Base-by-base conservation (phyloP, 495 filamentous ascomycete genomes). In the Trichocladium uniseriatum region DNA sequence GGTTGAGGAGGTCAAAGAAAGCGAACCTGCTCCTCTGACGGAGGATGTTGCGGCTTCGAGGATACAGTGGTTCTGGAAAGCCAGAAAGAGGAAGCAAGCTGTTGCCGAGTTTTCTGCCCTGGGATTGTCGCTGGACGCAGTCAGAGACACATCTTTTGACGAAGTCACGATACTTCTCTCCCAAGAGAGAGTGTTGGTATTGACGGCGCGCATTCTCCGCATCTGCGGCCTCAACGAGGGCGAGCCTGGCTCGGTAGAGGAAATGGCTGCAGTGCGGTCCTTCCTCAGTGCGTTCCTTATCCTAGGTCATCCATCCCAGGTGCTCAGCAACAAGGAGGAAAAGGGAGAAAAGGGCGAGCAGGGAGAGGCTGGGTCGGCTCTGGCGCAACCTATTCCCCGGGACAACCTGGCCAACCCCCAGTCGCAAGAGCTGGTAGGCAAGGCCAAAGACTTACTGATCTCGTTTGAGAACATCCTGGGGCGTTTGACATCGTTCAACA, bases 251-350 rank as follows among this genome's bases (percentile, higher is more conserved):
- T 79, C 82, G 0, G 71, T 87, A 39, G 79, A 82, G 40, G 82
- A 85, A 53, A 84, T 86, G 68, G 82, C 87, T 36, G 82, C 85
- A 8, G 83, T 90, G 20, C 79, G 90, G 57, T 95, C 84, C 4
- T 97, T 98, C 59, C 70, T 98, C 37, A 94, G 87, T 63, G 87
- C 88, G 35, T 97, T 87, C 68, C 72, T 98, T 16, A 94, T 98
- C 45, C 77, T 94, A 11, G 91, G 89, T 1, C 92, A 98, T 68
- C 89, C 94, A 1, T 74, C 80, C n/a, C 82, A 94, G 55, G 89
- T 96, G 39, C 68, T 98, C 40, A 92, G 83, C 66, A 83, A 78
- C 57, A 87, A 87, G 48, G 82, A 89, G 53, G 85, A 84, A 13
- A 80, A 81, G 56, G 64, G 63, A 43, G 68, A 27, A 27, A 3